Percentiles rank a stretch among this genome's conserved stretches.
Conservation (phyloP, 2,329 filamentous ascomycete species). For the Diaporthe caulivora region DNA sequence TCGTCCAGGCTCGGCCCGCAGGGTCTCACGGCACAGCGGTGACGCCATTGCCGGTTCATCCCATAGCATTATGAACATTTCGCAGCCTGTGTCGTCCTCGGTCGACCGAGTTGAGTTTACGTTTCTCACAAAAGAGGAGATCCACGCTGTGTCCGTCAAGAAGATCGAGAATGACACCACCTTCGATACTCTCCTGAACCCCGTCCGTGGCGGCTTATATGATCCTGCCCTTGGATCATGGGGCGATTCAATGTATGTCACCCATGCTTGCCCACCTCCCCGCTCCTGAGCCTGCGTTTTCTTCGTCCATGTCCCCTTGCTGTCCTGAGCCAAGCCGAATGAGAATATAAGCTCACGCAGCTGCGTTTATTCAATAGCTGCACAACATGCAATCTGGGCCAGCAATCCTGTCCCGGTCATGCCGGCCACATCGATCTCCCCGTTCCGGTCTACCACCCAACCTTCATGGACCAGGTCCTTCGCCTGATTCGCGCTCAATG, state of each 20-base stretch:
- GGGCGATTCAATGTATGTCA: constrained; percentile 81
- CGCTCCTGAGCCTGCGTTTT: background rate
- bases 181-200: constrained; percentile 93
- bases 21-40: constrained; percentile 19
- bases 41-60: constrained; percentile 5
- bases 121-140: constrained; percentile 84
- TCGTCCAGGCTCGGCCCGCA: background rate
- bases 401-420: constrained; percentile 88
- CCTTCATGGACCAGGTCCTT: constrained; percentile 93
- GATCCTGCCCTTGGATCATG: constrained; percentile 92
- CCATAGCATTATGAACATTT: constrained; percentile 70
- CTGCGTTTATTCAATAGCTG: constrained; percentile 69
- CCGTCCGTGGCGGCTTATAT: constrained; percentile 90
- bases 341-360: background rate
- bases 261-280: background rate
- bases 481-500: constrained; percentile 89
- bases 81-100: constrained; percentile 85
- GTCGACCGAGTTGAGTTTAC: constrained; percentile 92
- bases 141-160: constrained; percentile 91
- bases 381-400: constrained; percentile 89
- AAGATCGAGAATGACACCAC: constrained; percentile 92
- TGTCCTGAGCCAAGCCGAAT: background rate
- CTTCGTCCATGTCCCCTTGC: background rate
- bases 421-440: constrained; percentile 95
- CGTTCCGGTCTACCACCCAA: constrained; percentile 94